Evolutionary conservation across 371 early-diverging fungal genomes (phyloP).

Genomic region (Nosema granulosis): DNA sequence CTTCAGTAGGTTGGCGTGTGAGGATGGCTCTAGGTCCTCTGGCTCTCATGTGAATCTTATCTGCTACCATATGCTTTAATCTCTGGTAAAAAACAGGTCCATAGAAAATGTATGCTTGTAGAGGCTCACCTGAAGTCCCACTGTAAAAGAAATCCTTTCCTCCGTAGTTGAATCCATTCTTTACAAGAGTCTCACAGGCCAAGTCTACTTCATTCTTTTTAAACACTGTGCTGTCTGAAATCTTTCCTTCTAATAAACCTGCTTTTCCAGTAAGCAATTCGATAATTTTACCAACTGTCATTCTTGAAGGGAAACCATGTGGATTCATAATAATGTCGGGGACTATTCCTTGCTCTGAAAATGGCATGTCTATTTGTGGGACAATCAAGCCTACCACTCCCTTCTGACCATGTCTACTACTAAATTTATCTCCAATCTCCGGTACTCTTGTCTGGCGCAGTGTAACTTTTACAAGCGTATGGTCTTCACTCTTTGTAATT

Average conservation of each 20-base stretch:
- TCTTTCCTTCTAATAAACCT: conserved; percentile 81
- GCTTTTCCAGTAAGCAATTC: conserved; percentile 95
- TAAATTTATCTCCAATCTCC: conserved; percentile 98
- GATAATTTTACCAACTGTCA: conserved; percentile 99
- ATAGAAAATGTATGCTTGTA: conserved; percentile 90
- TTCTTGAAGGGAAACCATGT: conserved; percentile 98
- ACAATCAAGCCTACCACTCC: conserved; percentile 95
- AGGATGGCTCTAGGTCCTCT: conserved; percentile 85
- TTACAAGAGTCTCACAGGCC: conserved; percentile 82
- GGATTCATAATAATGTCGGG: conserved; percentile 99
- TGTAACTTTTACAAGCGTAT: conserved; percentile 83
- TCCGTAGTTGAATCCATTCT: conserved; percentile 89
- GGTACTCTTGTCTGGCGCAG: conserved; percentile 91
- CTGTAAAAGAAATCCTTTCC: conserved; percentile 84
- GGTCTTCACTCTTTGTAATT: conserved; percentile 83
- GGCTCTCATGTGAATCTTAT: conserved; percentile 96
- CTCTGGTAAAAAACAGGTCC: conserved; percentile 96
- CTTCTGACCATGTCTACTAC: conserved; percentile 98
- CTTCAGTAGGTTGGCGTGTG: conserved; percentile 95
- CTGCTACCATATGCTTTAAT: conserved; percentile 98
- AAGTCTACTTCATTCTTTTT: conserved; percentile 82
- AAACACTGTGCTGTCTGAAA: conserved; percentile 86
- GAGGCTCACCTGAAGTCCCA: conserved; percentile 78
- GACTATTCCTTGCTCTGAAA: conserved; percentile 83
- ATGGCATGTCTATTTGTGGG: conserved; percentile 95